These are phyloP conservation scores for Didymella pinodella DNA, from an alignment of 2,329 filamentous ascomycete genomes.

Conservation along the genomic window DNA sequence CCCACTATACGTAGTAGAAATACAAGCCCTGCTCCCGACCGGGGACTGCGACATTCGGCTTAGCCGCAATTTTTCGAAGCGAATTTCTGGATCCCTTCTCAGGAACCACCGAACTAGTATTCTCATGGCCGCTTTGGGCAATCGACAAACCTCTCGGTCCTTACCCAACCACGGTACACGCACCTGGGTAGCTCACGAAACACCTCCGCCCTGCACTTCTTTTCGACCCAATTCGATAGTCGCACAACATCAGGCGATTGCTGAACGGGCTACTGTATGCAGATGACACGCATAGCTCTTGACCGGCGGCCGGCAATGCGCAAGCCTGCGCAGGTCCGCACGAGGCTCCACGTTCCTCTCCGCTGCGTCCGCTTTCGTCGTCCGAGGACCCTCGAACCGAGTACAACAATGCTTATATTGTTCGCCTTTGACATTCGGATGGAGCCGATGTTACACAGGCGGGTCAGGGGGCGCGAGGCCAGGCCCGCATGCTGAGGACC, in stretches of 20 bases:
- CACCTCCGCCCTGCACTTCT: background rate
- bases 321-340: slow-evolving; percentile 11
- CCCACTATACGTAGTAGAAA: background rate
- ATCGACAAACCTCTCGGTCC: background rate
- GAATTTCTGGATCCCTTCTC: background rate
- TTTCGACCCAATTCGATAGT: slow-evolving; percentile 3
- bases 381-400: background rate
- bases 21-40: background rate
- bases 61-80: background rate
- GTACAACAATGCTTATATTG: slow-evolving; percentile 5
- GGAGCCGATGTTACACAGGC: slow-evolving; percentile 15
- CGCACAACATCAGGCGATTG: slow-evolving; percentile 4
- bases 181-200: background rate
- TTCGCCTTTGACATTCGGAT: background rate
- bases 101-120: background rate
- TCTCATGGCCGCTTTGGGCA: slow-evolving; percentile 8
- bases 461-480: slow-evolving; percentile 1
- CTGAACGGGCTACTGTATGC: background rate
- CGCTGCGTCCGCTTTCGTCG: slow-evolving; percentile 10
- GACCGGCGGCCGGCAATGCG: background rate
- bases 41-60: background rate
- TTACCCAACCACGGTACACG: slow-evolving; percentile 2
- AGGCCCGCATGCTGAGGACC: background rate
- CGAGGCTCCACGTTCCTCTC: slow-evolving; percentile 8
- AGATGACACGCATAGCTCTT: slow-evolving; percentile 8